Base-by-base conservation (phyloP, 805 yeast genomes). In the Hanseniaspora nectarophila region DNA sequence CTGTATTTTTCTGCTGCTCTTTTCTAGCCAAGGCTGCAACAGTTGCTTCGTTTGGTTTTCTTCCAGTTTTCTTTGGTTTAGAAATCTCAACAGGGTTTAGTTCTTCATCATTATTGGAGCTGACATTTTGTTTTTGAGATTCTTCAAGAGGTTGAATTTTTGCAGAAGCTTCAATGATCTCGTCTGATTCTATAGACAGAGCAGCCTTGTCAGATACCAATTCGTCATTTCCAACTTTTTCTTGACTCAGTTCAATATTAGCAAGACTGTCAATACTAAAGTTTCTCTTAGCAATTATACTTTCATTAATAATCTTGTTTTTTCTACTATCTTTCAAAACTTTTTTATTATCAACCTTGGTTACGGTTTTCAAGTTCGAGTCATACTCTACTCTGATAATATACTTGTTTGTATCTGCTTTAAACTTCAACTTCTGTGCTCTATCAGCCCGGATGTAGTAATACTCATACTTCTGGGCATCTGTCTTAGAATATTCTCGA, bases 401-500 rank as follows among this genome's bases (percentile, higher is more conserved):
- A 23, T 21, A 37, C 6, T 23, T 37, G 16, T 12, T 37, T 37
- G 15, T 21, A 20, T 20, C 40, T 7, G 40, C 40, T 21, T 37
- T 37, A 20, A 37, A 37, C 16, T 37, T 37, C 16, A 37, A 12
- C 13, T 48, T 48, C 26, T 28, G 26, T 13, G 16, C 3, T 5
- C 24, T 35, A 10, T 34, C 24, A 23, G 48, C 23, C 20, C 33
- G 13, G 10, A 29, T 13, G 18, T 35, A 34, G 21, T 38, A 38
- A 20, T 20, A 10, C 32, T 37, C 49, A 34, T 32, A 47, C 18
- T 39, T 47, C 40, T 40, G 7, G 3, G 20, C 23, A 33, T 54
- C 43, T 28, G 39, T 21, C 12, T 56, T 59, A 2, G 31, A 13
- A 42, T 8, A 42, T 29, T 42, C 31, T 33, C 15, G 18, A 24